Conservation (phyloP, 2,329 filamentous ascomycete genomes). For the Ceratocystis variospora region DNA sequence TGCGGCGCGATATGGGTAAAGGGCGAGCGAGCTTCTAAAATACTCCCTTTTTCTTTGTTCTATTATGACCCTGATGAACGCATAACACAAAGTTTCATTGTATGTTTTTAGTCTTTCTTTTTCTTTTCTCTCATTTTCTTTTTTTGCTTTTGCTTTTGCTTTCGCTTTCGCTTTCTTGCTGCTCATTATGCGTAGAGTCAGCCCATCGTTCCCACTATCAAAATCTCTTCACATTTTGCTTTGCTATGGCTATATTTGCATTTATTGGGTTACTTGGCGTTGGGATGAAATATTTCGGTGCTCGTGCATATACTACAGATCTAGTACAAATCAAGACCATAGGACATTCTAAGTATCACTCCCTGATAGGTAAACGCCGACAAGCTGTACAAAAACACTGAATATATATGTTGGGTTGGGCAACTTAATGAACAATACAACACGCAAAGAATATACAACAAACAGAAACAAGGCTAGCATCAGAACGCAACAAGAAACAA, state of each 20-base stretch:
- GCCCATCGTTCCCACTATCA: not conserved
- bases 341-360: not conserved
- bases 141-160: not conserved
- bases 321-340: not conserved
- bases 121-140: too few relatives aligned
- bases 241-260: constrained; percentile 1
- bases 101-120: not conserved
- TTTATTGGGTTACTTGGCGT: constrained; percentile 3
- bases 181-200: not conserved
- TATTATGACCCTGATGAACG: not conserved
- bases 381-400: too few relatives aligned
- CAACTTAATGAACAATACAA: too few relatives aligned
- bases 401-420: too few relatives aligned
- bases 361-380: too few relatives aligned
- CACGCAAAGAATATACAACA: too few relatives aligned
- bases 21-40: not conserved
- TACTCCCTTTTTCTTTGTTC: not conserved
- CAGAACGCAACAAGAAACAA: too few relatives aligned
- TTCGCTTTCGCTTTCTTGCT: not conserved
- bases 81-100: not conserved
- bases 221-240: not conserved
- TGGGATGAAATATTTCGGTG: not conserved
- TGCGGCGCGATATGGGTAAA: constrained; percentile 10
- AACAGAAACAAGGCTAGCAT: too few relatives aligned
- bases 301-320: not conserved